phyloP scores from a whole-genome alignment of 1,284 basidiomycete genomes.

The Clitocybe nebularis region DNA sequence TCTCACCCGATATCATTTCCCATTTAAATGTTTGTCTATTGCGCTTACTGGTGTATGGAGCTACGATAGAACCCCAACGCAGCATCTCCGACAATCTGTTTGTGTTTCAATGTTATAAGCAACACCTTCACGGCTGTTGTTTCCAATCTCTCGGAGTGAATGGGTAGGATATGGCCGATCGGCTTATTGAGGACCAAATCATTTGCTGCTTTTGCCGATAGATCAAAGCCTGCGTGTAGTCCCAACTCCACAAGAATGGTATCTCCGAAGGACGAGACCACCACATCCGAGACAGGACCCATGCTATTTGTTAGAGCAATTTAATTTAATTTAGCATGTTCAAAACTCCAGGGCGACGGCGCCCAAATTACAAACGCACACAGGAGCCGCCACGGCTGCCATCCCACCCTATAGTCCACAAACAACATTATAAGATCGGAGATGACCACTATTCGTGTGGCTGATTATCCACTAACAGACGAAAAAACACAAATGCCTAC shows the following conservation, averaged over 20 bases:
- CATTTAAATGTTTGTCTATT: too few species aligned
- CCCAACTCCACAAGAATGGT: slow-evolving; percentile 54
- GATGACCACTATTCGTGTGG: slow-evolving; percentile 3
- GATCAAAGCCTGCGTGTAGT: slow-evolving; percentile 50
- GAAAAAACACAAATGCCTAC: too few species aligned
- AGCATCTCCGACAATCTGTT: slow-evolving; percentile 56
- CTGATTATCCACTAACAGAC: too few species aligned
- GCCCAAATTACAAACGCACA: slow-evolving; percentile 25
- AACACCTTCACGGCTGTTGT: slow-evolving; percentile 58
- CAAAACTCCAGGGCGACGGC: too few species aligned
- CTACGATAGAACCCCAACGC: slow-evolving; percentile 59
- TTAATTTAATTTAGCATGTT: too few species aligned
- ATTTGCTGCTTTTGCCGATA: slow-evolving; percentile 46
- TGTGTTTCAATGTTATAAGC: slow-evolving; percentile 58
- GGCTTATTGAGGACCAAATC: slow-evolving; percentile 52
- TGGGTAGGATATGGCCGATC: slow-evolving; percentile 45
- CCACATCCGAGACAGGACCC: slow-evolving; percentile 49
- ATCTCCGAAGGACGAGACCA: slow-evolving; percentile 49
- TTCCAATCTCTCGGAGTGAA: slow-evolving; percentile 48
- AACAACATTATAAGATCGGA: too few species aligned
- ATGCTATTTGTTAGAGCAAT: slow-evolving; percentile 37
- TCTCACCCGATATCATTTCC: too few species aligned
- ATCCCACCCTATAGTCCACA: slow-evolving; percentile 57
- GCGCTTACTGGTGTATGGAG: slow-evolving; percentile 48
- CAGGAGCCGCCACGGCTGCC: slow-evolving; percentile 42